A percentile compares a stretch with the other conserved stretches of the same genome.
phyloP scores from a whole-genome alignment of 2,329 filamentous ascomycete species.

The Stagonosporopsis rhizophila region DNA sequence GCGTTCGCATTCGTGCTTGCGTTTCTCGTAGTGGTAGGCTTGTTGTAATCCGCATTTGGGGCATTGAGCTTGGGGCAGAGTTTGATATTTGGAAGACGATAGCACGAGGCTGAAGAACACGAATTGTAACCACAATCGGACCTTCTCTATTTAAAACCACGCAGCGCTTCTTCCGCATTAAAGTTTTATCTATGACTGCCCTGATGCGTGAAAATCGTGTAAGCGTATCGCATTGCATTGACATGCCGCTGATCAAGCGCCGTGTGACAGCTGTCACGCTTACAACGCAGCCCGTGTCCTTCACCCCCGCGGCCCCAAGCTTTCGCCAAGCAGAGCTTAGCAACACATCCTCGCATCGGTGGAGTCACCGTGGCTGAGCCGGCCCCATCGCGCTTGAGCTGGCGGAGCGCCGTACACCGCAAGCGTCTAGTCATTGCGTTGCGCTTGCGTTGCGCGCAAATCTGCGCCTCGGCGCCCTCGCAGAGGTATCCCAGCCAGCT shows the following conservation, averaged over 20 bases:
- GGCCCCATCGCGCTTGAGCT: conserved; percentile 1
- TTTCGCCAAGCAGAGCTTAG: conserved; percentile 35
- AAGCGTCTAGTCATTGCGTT: background rate
- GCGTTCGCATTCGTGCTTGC: background rate
- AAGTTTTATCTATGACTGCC: background rate
- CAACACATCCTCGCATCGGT: conserved; percentile 6
- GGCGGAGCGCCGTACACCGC: conserved; percentile 12
- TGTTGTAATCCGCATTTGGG: conserved; percentile 8
- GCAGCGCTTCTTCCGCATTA: background rate
- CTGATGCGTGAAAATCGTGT: background rate
- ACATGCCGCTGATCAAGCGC: background rate
- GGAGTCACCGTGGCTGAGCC: conserved; percentile 5
- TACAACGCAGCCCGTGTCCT: background rate
- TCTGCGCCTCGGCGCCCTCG: conserved; percentile 1
- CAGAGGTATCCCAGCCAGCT: background rate
- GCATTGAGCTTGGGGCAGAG: background rate
- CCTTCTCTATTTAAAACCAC: conserved; percentile 3
- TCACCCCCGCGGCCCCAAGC: conserved; percentile 22
- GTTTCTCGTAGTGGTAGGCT: background rate
- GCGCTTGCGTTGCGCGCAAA: background rate
- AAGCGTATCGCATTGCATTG: background rate
- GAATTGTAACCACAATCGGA: conserved; percentile 5
- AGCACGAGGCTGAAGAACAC: background rate
- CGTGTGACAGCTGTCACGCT: conserved; percentile 11
- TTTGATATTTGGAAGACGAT: conserved; percentile 5